Conservation (phyloP, 257 asterid genomes). For the Salvia miltiorrhiza region DNA sequence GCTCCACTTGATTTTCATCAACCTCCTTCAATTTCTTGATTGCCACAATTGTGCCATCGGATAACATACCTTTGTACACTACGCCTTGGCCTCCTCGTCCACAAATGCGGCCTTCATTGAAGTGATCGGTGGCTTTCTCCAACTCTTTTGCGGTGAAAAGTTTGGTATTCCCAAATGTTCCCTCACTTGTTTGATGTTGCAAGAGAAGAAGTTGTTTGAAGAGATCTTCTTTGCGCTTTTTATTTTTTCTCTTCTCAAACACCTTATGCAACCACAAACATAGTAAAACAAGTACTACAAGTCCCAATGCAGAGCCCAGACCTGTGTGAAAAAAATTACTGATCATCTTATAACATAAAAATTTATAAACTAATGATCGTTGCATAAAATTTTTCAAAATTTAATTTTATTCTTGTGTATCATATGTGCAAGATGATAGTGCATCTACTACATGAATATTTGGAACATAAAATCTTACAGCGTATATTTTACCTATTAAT, state of each 20-base stretch:
- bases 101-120: slow-evolving; percentile 17
- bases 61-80: slow-evolving; percentile 29
- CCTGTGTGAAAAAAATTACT: neutral
- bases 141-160: slow-evolving; percentile 15
- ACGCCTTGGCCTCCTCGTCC: slow-evolving; percentile 32
- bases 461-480: too few species aligned
- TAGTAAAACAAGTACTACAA: neutral
- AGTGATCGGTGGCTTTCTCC: slow-evolving; percentile 24
- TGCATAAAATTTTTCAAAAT: too few species aligned
- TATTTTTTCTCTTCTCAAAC: neutral
- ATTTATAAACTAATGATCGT: neutral
- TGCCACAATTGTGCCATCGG: slow-evolving; percentile 25
- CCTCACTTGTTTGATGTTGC: slow-evolving; percentile 14
- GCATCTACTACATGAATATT: too few species aligned
- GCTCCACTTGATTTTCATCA: slow-evolving; percentile 17
- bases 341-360: too few species aligned
- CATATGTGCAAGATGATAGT: too few species aligned
- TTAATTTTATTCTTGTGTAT: too few species aligned
- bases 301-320: slow-evolving; percentile 7
- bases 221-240: neutral
- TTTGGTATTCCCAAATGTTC: slow-evolving; percentile 9
- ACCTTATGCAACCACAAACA: neutral
- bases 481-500: slow-evolving; percentile 23
- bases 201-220: slow-evolving; percentile 8
- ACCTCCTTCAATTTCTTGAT: slow-evolving; percentile 22